Base-by-base conservation (phyloP, 768 basidiomycete species). In the Collybia sp. region DNA sequence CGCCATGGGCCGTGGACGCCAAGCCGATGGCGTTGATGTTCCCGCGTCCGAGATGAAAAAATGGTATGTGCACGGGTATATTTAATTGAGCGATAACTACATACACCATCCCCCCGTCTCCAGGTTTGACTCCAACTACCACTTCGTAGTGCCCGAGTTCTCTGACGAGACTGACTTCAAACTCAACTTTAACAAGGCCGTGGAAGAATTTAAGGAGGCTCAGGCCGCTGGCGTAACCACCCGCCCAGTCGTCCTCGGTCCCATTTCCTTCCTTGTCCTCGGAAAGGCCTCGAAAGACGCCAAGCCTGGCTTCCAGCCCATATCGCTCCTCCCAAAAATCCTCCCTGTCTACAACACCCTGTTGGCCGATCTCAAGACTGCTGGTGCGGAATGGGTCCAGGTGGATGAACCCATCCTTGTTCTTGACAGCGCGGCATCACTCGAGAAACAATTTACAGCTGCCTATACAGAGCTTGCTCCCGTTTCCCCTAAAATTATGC, bases 31-130 rank as follows among this genome's bases (percentile, higher is more conserved):
- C 49, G 94, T 98, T 58, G 96, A 99, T 71, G 93, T 98, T 53
- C 92, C 91, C 42, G 93, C 94, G 40, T 92, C 82, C 53, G 94
- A 97, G 76, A 98, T 98, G 96, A 97, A 96, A 81, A 98, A 98
- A 72, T 99, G 96, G 95, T 91, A 62, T 58, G 83, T 73, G 45
- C 2, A 43, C 12, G 12, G 42, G 31, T 30, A n/a, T 42, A 20
- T 50, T 33, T 31, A 12, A 30, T 33, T 30, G 17, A 36, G 31
- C 13, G 18, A 34, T 30, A 31, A 30, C 17, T 48, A 30, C 48
- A 47, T 44, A 43, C 38, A 12, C 42, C 42, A 16, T 45, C 41
- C 43, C 47, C 40, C 44, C 47, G 30, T 51, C 50, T 51, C 34
- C 52, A 94, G 92, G 93, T 95, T 93, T 66, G 93, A 96, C 71